phyloP scores from a whole-genome alignment of 2,329 filamentous ascomycete species.

The Graphilbum fragrans region DNA sequence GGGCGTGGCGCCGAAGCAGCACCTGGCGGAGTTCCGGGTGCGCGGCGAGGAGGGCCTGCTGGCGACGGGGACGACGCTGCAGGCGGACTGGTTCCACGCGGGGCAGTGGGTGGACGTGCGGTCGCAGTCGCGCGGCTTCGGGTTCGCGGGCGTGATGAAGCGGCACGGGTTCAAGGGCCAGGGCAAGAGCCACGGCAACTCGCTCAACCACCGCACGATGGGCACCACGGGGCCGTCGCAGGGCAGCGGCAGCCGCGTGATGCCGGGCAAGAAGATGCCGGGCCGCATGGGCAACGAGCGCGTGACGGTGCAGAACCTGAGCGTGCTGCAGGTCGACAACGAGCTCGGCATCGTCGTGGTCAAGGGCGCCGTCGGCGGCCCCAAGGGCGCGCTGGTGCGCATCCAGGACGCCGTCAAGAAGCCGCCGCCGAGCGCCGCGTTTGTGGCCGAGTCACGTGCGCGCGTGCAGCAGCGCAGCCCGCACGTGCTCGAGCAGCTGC shows the following conservation, averaged over 20 bases:
- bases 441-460: conserved; percentile 32
- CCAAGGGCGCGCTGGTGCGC: conserved; percentile 74
- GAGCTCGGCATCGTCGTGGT: conserved; percentile 82
- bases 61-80: conserved; percentile 61
- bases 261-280: conserved; percentile 96
- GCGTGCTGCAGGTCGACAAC: conserved; percentile 76
- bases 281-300: conserved; percentile 87
- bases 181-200: conserved; percentile 88
- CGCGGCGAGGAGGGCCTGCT: conserved; percentile 60
- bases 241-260: conserved; percentile 81
- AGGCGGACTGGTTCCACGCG: conserved; percentile 80
- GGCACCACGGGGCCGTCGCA: conserved; percentile 84
- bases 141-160: conserved; percentile 98
- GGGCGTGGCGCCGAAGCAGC: conserved; percentile 70
- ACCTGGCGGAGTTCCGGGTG: conserved; percentile 81
- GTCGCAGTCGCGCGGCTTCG: conserved; percentile 72
- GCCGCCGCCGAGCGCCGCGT: conserved; percentile 37
- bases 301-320: conserved; percentile 84
- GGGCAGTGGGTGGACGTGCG: conserved; percentile 86
- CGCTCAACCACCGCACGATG: conserved; percentile 82
- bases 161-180: conserved; percentile 82
- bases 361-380: conserved; percentile 75
- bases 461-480: conserved; percentile 33
- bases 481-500: conserved; percentile 30
- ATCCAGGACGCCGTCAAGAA: conserved; percentile 90